Evolutionary conservation across 2,329 filamentous ascomycete species (phyloP), one percentile per base, ranked within the genome.

Genomic region (Fusarium fujikuroi): DNA sequence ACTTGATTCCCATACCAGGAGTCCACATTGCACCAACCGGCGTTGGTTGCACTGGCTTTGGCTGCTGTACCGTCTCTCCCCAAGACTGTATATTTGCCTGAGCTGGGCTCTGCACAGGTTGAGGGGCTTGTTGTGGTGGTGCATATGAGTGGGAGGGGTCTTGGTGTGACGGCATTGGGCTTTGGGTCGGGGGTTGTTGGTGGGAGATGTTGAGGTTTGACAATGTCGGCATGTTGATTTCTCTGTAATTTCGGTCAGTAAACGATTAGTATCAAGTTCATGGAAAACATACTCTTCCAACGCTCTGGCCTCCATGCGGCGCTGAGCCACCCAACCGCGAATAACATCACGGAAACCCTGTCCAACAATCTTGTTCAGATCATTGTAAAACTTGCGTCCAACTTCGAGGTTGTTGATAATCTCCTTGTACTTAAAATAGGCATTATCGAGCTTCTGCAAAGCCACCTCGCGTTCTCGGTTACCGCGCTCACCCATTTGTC

Each of bases 401-500:
- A 93, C 93, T 74, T 98, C 95, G 6, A 98, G 87, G 79, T 98
- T 97, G 73, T 90, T 93, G 64, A 97, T 91, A 63, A 98, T 94
- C 81, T 99, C 95, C 83, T 97, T 97, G 85, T 98, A 98, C 83
- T 95, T 97, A 82, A 95, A 91, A 80, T 97, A 98, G 2, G 94
- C 95, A 72, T 93, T 95, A 81, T 98, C 95, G 15, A 99, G 86
- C 70, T 89, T 91, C 82, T 99, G 96, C 54, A 99, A 84, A 0
- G 94, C 95, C 75, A 92, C 89, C 80, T 98, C 95, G 19, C 96
- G 90, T 79, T 97, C 95, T 68, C 83, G 81, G 73, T 94, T 85
- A 50, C 88, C 88, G 21, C 85, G 84, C 39, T 86, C 86, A n/a
- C 86, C 93, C 7, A 91, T 90, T 43, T 87, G 88, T 60, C 91